Conservation (phyloP, 2,329 filamentous ascomycete species). For the Fusarium sp. region DNA sequence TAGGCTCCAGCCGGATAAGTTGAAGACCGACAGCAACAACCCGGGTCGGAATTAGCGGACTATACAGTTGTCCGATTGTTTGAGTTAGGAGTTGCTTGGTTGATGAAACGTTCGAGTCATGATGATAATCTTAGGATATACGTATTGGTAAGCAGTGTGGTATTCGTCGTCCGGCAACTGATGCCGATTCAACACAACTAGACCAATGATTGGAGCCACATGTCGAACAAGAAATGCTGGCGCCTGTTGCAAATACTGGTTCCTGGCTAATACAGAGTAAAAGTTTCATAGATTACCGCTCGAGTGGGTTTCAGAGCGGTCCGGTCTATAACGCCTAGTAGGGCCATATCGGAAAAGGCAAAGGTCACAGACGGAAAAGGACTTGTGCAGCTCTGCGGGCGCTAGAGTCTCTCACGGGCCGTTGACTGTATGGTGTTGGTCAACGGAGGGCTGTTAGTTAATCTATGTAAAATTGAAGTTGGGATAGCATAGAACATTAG, state of each 20-base stretch:
- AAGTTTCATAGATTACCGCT: background rate
- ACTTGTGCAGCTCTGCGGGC: slow-evolving; percentile 31
- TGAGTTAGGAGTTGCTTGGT: too few species aligned
- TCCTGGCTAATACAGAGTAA: slow-evolving; percentile 5
- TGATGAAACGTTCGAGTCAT: too few species aligned
- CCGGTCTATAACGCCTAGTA: slow-evolving; percentile 1
- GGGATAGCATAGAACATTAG: too few species aligned
- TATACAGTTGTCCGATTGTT: background rate
- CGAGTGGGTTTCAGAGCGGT: background rate
- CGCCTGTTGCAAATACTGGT: background rate
- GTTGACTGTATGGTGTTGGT: slow-evolving; percentile 5
- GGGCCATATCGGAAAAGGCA: slow-evolving; percentile 8
- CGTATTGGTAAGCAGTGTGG: too few species aligned
- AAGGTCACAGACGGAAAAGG: slow-evolving; percentile 22
- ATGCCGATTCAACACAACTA: background rate
- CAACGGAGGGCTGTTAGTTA: background rate
- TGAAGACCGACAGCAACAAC: background rate
- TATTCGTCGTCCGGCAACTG: too few species aligned
- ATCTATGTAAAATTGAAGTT: too few species aligned
- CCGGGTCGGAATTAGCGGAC: too few species aligned
- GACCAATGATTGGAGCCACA: slow-evolving; percentile 4
- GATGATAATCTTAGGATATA: too few species aligned
- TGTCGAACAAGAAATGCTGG: background rate
- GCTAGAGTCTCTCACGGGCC: slow-evolving; percentile 14
- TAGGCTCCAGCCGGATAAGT: background rate